Evolutionary conservation across 768 basidiomycete species (phyloP), one percentile per base, ranked within the genome.

Genomic region (Ramaria sp.): DNA sequence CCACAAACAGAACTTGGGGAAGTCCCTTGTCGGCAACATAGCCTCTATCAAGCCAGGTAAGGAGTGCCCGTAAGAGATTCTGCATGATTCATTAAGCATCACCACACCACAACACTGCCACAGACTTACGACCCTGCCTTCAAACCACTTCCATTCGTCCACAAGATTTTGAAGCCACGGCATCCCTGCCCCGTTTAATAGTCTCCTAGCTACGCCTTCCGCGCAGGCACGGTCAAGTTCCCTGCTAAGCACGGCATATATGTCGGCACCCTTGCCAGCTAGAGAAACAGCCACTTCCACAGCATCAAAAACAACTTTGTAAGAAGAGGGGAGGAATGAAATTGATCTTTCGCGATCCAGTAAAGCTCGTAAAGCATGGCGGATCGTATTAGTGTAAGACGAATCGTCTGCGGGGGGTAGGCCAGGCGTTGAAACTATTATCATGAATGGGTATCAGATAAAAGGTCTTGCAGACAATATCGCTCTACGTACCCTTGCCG

Each of bases 41-140:
- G 0, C 75, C 74, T 63, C 85, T 80, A 64, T 92, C 88, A 51
- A 91, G 68, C 65, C 84, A 86, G 2, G 86, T 78, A 52, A 90
- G 68, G 24, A 90, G 68, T 0, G 83, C 83, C 59, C 77, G 69
- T 2, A 90, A 64, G 19, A 88, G 68, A 4, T 70, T 67, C 86
- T 88, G 60, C 22, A 20, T 19, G 52, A 31, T 53, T 13, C 37
- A 5, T 31, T 17, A 13, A 42, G 52, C 31, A 15, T 54, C 57
- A 56, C 59, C 34, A 9, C 34, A 53, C 37, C 60, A 55, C 9
- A 58, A 52, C 24, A 39, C 51, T 39, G 46, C 11, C 42, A 57
- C 41, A 17, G 49, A 75, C 81, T 68, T 66, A 87, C 86, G 61
- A 88, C 74, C 65, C 79, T 76, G 34, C 67, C 67, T 61, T 85